phyloP scores from a whole-genome alignment of 2,329 filamentous ascomycete species.

The Colletotrichum endophyticum region DNA sequence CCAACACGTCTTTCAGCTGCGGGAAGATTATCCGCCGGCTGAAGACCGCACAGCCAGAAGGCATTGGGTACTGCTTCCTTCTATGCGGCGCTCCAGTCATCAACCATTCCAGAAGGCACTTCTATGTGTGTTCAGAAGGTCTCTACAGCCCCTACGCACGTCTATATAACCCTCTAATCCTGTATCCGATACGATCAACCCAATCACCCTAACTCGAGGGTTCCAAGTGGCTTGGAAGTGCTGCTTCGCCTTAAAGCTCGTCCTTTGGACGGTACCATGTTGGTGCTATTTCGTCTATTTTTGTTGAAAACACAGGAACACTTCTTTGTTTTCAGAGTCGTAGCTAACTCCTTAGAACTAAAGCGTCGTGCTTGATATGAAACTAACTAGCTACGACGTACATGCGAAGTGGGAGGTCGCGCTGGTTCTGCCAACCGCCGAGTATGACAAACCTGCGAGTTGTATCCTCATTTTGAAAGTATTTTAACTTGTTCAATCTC shows the following conservation, averaged over 20 bases:
- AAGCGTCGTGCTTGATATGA: neutral
- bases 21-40: neutral
- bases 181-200: no score
- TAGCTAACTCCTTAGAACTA: neutral
- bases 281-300: neutral
- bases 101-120: no score
- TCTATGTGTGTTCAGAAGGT: no score
- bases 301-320: neutral
- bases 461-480: neutral
- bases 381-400: neutral
- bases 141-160: no score
- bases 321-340: accelerated
- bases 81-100: no score
- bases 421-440: neutral
- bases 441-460: neutral
- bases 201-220: no score
- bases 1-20: neutral
- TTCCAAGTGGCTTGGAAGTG: no score
- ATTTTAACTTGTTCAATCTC: neutral
- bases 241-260: no score
- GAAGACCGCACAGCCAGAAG: no score
- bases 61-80: no score
- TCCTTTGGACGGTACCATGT: no score
- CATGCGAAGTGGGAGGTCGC: neutral
- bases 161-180: no score